These are phyloP conservation scores for Plasmodium cynomolgi DNA, from an alignment of 169 alveolate genomes.

Conservation along the genomic window DNA sequence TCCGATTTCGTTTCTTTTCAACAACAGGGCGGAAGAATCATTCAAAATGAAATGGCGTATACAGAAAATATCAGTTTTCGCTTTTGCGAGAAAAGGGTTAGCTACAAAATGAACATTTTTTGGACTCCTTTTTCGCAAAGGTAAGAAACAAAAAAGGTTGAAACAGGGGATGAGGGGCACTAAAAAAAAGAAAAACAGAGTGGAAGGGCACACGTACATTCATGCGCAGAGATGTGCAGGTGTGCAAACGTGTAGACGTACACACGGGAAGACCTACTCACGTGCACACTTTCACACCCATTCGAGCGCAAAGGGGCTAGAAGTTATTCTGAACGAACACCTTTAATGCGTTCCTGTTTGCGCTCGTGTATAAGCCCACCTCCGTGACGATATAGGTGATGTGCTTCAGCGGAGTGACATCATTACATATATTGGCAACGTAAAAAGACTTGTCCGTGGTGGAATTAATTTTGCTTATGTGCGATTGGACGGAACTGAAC, in stretches of 20 bases:
- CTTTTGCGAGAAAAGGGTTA: background rate
- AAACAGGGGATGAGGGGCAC: constrained; percentile 1
- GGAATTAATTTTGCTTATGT: constrained; percentile 59
- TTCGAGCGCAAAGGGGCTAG: background rate
- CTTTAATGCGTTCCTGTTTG: constrained; percentile 61
- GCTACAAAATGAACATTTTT: background rate
- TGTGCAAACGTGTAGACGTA: background rate
- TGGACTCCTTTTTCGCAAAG: background rate
- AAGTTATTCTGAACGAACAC: constrained; percentile 63
- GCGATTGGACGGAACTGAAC: constrained; percentile 63
- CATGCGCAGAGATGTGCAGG: background rate
- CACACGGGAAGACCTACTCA: background rate
- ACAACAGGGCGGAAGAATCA: background rate
- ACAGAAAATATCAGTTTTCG: background rate
- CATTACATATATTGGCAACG: constrained; percentile 74
- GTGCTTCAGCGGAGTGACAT: constrained; percentile 72
- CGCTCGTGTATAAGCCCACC: constrained; percentile 73
- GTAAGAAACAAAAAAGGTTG: background rate
- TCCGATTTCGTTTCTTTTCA: background rate
- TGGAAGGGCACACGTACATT: background rate
- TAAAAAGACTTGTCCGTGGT: constrained; percentile 70
- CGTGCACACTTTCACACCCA: background rate
- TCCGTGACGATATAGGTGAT: constrained; percentile 69
- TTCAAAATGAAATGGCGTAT: background rate
- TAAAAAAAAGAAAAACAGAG: constrained; percentile 6